These are phyloP conservation scores for Aureobasidium sp. DNA, from an alignment of 2,329 filamentous ascomycete genomes.

Conservation along the genomic window DNA sequence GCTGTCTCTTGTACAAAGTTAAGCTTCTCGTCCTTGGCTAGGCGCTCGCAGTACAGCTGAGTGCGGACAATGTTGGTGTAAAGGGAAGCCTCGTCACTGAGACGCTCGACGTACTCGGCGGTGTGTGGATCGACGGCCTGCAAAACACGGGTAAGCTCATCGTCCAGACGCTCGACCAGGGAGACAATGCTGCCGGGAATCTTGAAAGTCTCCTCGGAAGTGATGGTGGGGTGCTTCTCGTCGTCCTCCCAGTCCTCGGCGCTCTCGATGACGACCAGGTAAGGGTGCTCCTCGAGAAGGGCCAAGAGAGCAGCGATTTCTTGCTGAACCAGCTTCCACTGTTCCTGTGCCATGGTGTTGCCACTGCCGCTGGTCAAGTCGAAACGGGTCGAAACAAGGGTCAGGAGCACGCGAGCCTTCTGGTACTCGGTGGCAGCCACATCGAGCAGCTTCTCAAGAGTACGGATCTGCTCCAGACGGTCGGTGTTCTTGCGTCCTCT, in stretches of 20 bases:
- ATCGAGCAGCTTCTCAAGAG: constrained; percentile 92
- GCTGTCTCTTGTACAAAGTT: constrained; percentile 75
- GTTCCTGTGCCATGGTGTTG: constrained; percentile 84
- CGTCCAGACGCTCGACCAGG: constrained; percentile 88
- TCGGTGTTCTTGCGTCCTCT: constrained; percentile 99
- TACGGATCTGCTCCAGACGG: constrained; percentile 84
- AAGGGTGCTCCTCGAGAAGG: constrained; percentile 68
- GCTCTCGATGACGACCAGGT: constrained; percentile 80
- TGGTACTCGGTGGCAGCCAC: constrained; percentile 89
- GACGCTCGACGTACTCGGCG: constrained; percentile 92
- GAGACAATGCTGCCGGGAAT: constrained; percentile 91
- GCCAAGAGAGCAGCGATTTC: constrained; percentile 72
- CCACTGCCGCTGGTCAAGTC: constrained; percentile 74
- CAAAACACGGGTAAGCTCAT: constrained; percentile 93
- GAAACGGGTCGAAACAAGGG: constrained; percentile 87
- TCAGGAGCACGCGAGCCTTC: constrained; percentile 82
- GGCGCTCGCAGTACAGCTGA: constrained; percentile 77
- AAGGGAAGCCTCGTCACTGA: constrained; percentile 80
- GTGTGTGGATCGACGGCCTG: constrained; percentile 98
- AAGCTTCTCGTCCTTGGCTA: constrained; percentile 61
- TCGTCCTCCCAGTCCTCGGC: constrained; percentile 99
- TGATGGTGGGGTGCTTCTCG: constrained; percentile 76
- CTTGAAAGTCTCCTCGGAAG: constrained; percentile 71
- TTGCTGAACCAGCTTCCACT: constrained; percentile 91
- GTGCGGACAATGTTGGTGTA: constrained; percentile 90